Conservation (phyloP, 2,329 filamentous ascomycete genomes). For the Pseudopyricularia javanii region DNA sequence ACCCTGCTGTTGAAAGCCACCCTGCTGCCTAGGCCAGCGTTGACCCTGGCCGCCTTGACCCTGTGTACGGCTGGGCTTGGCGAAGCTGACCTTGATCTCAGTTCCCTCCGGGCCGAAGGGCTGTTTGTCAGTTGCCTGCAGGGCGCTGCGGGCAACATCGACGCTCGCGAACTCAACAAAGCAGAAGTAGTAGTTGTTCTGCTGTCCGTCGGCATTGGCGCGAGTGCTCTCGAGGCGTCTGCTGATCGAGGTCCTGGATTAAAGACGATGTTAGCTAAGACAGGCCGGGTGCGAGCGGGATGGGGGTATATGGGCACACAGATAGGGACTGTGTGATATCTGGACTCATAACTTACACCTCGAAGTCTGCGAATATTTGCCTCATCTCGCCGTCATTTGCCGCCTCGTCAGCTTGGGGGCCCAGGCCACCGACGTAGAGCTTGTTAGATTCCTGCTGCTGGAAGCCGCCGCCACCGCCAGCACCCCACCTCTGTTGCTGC, state of each 20-base stretch:
- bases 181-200: slow-evolving; percentile 44
- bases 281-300: background rate
- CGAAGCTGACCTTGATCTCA: background rate
- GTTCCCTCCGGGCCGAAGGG: background rate
- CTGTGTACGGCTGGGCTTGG: background rate
- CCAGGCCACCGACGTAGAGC: slow-evolving; percentile 38
- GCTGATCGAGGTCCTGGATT: slow-evolving; percentile 20
- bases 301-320: background rate
- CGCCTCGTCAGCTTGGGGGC: slow-evolving; percentile 32
- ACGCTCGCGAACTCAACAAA: slow-evolving; percentile 50
- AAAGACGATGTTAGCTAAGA: background rate
- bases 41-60: background rate
- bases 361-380: slow-evolving; percentile 31
- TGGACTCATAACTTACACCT: slow-evolving; percentile 20
- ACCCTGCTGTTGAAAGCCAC: no score
- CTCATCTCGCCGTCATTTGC: slow-evolving; percentile 32
- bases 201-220: slow-evolving; percentile 25
- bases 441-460: slow-evolving; percentile 12
- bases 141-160: slow-evolving; percentile 40
- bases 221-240: slow-evolving; percentile 41
- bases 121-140: slow-evolving; percentile 25
- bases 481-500: background rate
- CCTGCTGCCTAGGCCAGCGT: background rate
- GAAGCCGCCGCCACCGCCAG: background rate
- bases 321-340: background rate